Evolutionary conservation across 352 stramenopile species (phyloP), one percentile per base, ranked within the genome.

Genomic region (Globisporangium irregulare): DNA sequence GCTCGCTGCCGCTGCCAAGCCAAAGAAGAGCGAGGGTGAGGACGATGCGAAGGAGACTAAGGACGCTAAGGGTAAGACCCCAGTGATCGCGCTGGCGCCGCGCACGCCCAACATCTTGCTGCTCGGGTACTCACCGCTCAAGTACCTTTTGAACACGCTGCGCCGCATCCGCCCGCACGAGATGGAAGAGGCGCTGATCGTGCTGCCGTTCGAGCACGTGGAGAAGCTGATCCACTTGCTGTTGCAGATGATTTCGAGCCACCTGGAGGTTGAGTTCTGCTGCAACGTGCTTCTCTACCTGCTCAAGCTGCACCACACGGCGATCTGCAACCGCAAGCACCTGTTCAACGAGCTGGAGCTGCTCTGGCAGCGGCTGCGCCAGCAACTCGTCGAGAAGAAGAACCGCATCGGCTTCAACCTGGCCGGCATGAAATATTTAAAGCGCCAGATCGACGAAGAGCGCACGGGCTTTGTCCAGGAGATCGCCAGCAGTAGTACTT

Each of bases 191-290:
- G 97, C 96, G 38, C 78, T 99, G 48, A 91, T 99, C 60, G 89
- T 99, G 60, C 80, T 99, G 41, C 95, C 98, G n/a, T 93, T 99
- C 50, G 92, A 97, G 70, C 93, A 98, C 78, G 90, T 99, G 15
- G 88, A 98, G 73, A 84, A 94, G 53, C 73, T 99, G 51, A 91
- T 99, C 59, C 84, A 89, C 62, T 93, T 98, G 73, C 78, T 99
- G 24, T 86, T 98, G 54, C 71, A 97, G 70, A 80, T 98, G 25
- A 93, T 95, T 59, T 91, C 85, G 60, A 79, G 75, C 68, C 85
- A 93, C 68, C 73, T 97, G 63, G 95, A 97, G 50, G 86, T 99
- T 36, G 97, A 99, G 70, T 89, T 98, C 59, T 98, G 92, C 77
- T 93, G 84, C 76, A 78, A 86, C 27, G 78, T 90, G 68, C 65